Base-by-base conservation (phyloP, 768 basidiomycete species). In the Pleurotus ostreatus region DNA sequence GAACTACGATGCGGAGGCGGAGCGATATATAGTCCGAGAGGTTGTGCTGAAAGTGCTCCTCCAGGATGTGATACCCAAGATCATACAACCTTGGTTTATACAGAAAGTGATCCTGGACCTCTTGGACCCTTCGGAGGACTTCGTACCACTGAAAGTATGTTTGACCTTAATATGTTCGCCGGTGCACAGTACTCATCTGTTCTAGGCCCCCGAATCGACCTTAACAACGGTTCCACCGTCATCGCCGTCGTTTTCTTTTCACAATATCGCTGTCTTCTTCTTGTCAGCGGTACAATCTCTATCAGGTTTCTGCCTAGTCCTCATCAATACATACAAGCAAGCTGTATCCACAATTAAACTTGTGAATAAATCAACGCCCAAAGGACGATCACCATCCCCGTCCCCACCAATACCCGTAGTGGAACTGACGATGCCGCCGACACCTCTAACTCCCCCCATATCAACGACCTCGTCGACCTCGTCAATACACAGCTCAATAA, bases 61-160 rank as follows among this genome's bases (percentile, higher is more conserved):
- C 59, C 79, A 80, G 47, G 84, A 86, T 59, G 70, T 88, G 22
- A 64, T 88, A 22, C 85, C 86, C 26, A 85, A 82, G 61, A 67
- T 96, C 49, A 81, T 84, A 5, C 88, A 97, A 66, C 89, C 91
- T 0, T 98, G 95, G 94, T 98, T 97, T 68, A 80, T 96, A 46
- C 85, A 93, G 57, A 84, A 77, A 63, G 64, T 79, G 2, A 74
- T 89, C 9, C 74, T 95, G 37, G 84, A 85, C 62, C 68, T 87
- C 2, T 71, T 96, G 9, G 88, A 83, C 5, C 73, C 77, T 22
- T 65, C 67, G 38, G 67, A 71, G 2, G 70, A 68, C 22, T 54
- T 60, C 4, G 60, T 59, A 43, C 67, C 66, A 34, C 18, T 49
- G 11, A 63, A 70, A 59, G 76, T 74, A 56, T 45, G 70, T 63